Conservation (phyloP, 1,284 basidiomycete species). For the Vanrija sp. region DNA sequence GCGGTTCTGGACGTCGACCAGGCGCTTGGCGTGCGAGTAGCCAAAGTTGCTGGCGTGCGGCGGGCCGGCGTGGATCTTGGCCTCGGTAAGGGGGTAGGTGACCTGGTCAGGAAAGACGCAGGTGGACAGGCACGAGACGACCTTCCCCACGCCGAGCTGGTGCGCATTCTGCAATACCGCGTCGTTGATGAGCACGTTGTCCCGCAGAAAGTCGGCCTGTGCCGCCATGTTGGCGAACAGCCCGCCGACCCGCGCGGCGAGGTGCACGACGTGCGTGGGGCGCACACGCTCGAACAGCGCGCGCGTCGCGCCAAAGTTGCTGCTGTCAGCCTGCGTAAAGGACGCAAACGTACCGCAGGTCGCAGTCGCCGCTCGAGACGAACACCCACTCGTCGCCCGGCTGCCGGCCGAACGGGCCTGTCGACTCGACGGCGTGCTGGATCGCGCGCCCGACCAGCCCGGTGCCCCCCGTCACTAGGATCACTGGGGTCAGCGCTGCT, state of each 20-base stretch:
- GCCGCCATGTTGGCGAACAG: constrained; percentile 87
- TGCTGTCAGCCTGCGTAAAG: constrained; percentile 37
- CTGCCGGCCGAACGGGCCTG: constrained; percentile 66
- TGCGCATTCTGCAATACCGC: constrained; percentile 74
- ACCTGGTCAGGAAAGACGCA: constrained; percentile 52
- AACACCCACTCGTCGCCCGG: constrained; percentile 81
- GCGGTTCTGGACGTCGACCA: constrained; percentile 88
- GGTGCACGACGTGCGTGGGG: constrained; percentile 86
- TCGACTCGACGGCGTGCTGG: constrained; percentile 23
- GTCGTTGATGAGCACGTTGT: constrained; percentile 87
- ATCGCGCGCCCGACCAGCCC: too few species aligned
- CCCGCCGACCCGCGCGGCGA: constrained; percentile 81
- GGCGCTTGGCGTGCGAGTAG: constrained; percentile 85
- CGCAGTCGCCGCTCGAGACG: constrained; percentile 58
- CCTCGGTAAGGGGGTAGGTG: constrained; percentile 81
- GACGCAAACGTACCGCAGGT: constrained; percentile 20
- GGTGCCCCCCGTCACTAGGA: too few species aligned
- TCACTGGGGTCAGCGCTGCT: too few species aligned
- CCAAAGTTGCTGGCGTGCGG: constrained; percentile 80
- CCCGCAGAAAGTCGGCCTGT: constrained; percentile 83
- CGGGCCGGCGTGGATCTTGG: constrained; percentile 78
- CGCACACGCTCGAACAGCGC: constrained; percentile 75
- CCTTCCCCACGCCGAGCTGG: constrained; percentile 52
- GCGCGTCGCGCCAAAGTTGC: constrained; percentile 59
- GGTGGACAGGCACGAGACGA: constrained; percentile 50